Base-by-base conservation (phyloP, 257 asterid species). In the Forsythia suspensa region DNA sequence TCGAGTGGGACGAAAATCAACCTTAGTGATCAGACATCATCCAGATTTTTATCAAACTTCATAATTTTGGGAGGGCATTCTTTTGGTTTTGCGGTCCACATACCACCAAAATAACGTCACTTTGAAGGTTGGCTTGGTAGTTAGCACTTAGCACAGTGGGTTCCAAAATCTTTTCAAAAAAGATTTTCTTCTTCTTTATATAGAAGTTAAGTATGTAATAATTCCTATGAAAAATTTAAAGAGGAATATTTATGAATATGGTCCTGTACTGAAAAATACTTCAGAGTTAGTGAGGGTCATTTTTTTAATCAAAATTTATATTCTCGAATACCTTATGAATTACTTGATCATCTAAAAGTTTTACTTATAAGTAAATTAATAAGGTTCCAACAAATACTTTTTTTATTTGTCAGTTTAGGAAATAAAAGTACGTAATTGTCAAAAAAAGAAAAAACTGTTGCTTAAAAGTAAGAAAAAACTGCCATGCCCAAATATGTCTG, bases 51-150 rank as follows among this genome's bases (percentile, higher is more conserved):
- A 20, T 59, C 4, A 3, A 59, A 59, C 67, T 59, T 6, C 3
- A 59, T 59, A 20, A 59, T 20, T 59, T 59, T 20, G 67, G 67
- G 37, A 20, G 66, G 34, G 34, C 13, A 59, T 59, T 7, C 18
- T 70, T 24, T 67, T 66, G 57, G 10, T 18, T 37, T 21, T 74
- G 63, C 21, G 83, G 83, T 70, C 61, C 79, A 77, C 55, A 20
- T 70, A 55, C 73, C 29, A 9, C 48, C 55, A 42, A 73, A 73
- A 24, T 73, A 59, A 82, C 87, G 71, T 87, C 75, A 82, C 91
- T 85, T 91, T 57, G 91, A 89, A 91, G 96, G 84, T 76, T 79
- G 76, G 90, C 80, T 82, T 68, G 77, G 48, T 24, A 76, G 80
- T 73, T 77, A 34, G 70, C 34, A 68, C 74, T 73, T 77, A 34